Conservation (phyloP, 2,329 filamentous ascomycete genomes). For the Basipetospora chlamydospora region DNA sequence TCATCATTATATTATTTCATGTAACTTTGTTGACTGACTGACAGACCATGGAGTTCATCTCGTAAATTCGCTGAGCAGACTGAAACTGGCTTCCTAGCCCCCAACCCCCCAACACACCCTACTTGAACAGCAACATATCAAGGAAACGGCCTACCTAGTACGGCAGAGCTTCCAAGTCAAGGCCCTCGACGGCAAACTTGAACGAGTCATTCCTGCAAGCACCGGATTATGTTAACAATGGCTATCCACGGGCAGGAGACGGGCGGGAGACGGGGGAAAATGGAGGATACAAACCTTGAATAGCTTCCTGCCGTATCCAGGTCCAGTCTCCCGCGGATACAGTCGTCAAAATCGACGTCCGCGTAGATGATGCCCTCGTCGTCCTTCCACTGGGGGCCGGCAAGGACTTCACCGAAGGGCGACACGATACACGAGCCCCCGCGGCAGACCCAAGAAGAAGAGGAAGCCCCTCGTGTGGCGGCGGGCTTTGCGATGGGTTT, state of each 20-base stretch:
- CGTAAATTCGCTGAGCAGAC: too few species aligned
- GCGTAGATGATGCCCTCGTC: conserved; percentile 49
- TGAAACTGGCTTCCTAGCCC: too few species aligned
- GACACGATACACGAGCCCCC: conserved; percentile 75
- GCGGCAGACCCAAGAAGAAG: conserved; percentile 53
- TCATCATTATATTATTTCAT: too few species aligned
- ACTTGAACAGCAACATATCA: too few species aligned
- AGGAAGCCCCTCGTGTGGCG: too few species aligned
- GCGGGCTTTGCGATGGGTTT: background rate
- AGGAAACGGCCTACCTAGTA: conserved; percentile 26
- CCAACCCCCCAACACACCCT: too few species aligned
- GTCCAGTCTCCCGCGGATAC: conserved; percentile 66
- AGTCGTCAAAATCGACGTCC: conserved; percentile 80
- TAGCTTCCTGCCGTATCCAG: conserved; percentile 78
- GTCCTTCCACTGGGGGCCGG: conserved; percentile 75
- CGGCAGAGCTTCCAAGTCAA: conserved; percentile 43
- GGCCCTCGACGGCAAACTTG: conserved; percentile 41
- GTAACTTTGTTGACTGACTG: too few species aligned
- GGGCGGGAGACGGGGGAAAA: background rate
- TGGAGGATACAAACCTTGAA: conserved; percentile 42
- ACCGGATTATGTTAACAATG: too few species aligned
- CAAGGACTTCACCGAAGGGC: conserved; percentile 65
- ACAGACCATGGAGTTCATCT: too few species aligned
- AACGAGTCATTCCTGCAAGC: conserved; percentile 47
- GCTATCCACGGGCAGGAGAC: too few species aligned